Conservation (phyloP, 306 rosid genomes). For the Herpetospermum pedunculosum region DNA sequence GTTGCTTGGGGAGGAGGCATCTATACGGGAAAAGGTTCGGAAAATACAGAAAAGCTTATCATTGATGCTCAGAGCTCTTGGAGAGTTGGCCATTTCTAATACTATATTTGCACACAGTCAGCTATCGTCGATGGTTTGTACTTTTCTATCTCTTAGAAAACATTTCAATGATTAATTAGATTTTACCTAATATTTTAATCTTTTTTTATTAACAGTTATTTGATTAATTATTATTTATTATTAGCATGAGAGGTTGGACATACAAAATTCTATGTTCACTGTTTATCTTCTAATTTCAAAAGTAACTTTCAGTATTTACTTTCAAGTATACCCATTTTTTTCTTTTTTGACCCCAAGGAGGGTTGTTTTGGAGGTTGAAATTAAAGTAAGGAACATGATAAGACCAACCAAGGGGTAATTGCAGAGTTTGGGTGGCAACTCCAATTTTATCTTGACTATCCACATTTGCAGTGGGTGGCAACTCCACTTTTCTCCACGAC, state of each 20-base stretch:
- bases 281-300: not conserved
- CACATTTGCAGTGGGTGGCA: not conserved
- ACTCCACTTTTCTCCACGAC: too few species aligned
- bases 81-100: constrained; percentile 81
- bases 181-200: not conserved
- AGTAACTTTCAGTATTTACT: not conserved
- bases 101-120: constrained; percentile 86
- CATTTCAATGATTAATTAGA: not conserved
- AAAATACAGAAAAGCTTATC: constrained; percentile 56
- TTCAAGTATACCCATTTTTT: not conserved
- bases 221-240: not conserved
- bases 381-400: not conserved
- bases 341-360: not conserved
- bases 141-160: not conserved
- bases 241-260: not conserved
- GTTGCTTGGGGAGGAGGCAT: constrained; percentile 72
- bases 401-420: not conserved
- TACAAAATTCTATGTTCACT: not conserved
- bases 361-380: not conserved
- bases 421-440: not conserved
- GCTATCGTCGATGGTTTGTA: constrained; percentile 78
- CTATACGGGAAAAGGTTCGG: constrained; percentile 52
- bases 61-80: constrained; percentile 67
- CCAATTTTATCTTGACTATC: not conserved
- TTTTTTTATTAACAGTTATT: not conserved